Base-by-base conservation (phyloP, 495 filamentous ascomycete genomes). In the Neurospora sp. region DNA sequence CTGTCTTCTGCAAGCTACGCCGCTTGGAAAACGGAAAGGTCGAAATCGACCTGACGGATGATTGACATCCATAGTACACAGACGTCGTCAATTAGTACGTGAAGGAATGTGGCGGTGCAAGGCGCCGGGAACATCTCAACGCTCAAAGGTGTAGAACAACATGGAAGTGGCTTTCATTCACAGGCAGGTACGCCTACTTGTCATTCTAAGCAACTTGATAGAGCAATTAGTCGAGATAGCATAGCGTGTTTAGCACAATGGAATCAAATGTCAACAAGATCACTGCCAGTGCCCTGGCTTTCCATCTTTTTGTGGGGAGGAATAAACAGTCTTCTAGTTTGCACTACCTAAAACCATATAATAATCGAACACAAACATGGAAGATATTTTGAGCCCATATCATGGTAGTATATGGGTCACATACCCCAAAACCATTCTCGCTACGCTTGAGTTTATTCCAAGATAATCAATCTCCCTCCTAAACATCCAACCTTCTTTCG, bases 21-120 rank as follows among this genome's bases (percentile, higher is more conserved):
- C 43, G 72, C 5, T 17, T 72, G 43, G 7, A 19, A 3, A 59
- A 54, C 59, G 73, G 73, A n/a, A 17, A 34, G 8, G 3, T 70
- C 31, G 34, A 69, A 34, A 11, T 72, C 2, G 71, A 72, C 9
- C 34, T 74, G 11, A 70, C 73, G 15, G 73, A 74, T 4, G 73
- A 74, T 13, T 74, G 54, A 45, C 15, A 3, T 31, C 24, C 0
- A 8, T 0, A 3, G 24, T 1, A 17, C 1, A 3, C 13, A 62
- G 0, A 62, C 10, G 48, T 7, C 2, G 48, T 59, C 48, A 28
- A 59, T 3, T 15, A 28, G 48, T 59, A 15, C 10, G 4, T 15
- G 21, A 59, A 24, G 5, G 48, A 3, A 15, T 28, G 2, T 15
- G 10, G 0, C 21, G 11, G 21, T 3, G 8, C 21, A 59, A 2